phyloP scores from a whole-genome alignment of 352 stramenopile genomes.

The Phytopythium litorale region DNA sequence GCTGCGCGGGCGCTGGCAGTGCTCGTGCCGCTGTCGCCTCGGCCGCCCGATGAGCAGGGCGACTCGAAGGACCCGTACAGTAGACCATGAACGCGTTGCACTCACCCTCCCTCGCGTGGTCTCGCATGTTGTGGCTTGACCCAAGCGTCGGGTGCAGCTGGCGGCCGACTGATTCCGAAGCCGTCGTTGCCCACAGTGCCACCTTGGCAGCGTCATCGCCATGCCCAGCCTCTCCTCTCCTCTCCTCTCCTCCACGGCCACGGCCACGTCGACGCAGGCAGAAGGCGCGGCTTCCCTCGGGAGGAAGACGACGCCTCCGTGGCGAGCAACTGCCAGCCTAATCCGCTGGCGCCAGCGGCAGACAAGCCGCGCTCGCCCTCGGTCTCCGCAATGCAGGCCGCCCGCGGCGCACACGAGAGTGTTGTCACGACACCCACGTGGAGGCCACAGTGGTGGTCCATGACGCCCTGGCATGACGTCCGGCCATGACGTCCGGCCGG shows the following conservation, averaged over 20 bases:
- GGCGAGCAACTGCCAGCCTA: background rate
- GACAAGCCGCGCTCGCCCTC: background rate
- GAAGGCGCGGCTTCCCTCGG: background rate
- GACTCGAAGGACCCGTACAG: background rate
- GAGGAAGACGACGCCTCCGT: too few relatives aligned
- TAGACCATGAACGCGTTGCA: background rate
- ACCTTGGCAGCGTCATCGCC: background rate
- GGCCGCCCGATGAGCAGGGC: constrained; percentile 2
- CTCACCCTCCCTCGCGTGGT: background rate
- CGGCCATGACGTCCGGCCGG: too few relatives aligned
- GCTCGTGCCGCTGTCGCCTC: background rate
- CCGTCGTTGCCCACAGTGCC: background rate
- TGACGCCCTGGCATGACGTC: too few relatives aligned
- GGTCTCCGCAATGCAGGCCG: background rate
- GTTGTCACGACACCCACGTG: background rate
- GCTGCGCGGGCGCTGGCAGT: background rate
- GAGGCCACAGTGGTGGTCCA: too few relatives aligned
- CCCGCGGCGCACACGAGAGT: background rate
- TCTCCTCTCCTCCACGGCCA: background rate
- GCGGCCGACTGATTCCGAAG: background rate
- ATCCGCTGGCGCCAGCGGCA: background rate
- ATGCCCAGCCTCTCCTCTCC: background rate
- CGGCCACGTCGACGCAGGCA: background rate
- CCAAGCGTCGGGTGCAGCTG: too few relatives aligned
- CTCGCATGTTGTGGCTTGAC: too few relatives aligned